Base-by-base conservation (phyloP, 441 rosid genomes). In the Manihot esculenta region DNA sequence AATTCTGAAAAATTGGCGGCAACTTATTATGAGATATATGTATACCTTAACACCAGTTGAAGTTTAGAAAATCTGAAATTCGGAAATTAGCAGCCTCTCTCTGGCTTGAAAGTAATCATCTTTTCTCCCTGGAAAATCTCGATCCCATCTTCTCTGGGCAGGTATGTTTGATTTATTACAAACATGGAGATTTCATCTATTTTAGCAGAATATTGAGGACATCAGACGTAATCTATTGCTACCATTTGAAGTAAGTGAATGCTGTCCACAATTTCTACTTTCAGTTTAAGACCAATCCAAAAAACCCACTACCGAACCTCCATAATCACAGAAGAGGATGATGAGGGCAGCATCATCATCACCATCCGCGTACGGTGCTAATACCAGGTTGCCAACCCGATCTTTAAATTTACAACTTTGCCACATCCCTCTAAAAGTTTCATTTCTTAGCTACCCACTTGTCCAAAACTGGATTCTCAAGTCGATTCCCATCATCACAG, bases 341-440 rank as follows among this genome's bases (percentile, higher is more conserved):
- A 69, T 48, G 68, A 64, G 41, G 7, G 41, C 47, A 15, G 5
- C 64, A 21, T 41, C 53, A 12, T 42, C 33, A 30, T n/a, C 60
- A 8, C 5, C 33, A 30, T 30, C 33, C 1, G 1, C 41, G 41
- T 60, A 69, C 70, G 44, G 15, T 69, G 23, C 26, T 35, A 27
- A 62, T 58, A 51, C 70, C 70, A 64, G 78, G 47, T 47, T 59
- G 62, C 54, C 78, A 65, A 54, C 66, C 23, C 68, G 49, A 63
- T 17, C 51, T 44, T 41, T 66, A 1, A 76, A 85, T 85, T 89
- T 84, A 83, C 92, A 76, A 62, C 79, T 75, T 68, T 84, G 85
- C 93, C 89, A 78, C 80, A 64, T 57, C 62, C 54, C 61, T 10
- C 73, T 21, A 30, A 69, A 50, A 5, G 14, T 72, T 67, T 68